These are phyloP conservation scores for Fraxinus latifolia DNA, from an alignment of 305 asterid species.

Conservation along the genomic window DNA sequence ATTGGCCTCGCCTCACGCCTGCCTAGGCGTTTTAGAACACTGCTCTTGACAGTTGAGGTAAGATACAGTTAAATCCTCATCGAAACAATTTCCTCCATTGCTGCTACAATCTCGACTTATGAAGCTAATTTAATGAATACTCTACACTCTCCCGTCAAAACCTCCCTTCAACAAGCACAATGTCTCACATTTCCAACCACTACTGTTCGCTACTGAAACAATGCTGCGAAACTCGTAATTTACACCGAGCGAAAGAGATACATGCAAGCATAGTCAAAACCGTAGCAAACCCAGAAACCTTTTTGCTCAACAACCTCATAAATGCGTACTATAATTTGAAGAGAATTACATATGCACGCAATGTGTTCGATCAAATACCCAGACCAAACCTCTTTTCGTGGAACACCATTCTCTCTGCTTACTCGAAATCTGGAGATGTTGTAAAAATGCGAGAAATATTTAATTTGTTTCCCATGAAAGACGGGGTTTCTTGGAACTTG, in stretches of 20 bases:
- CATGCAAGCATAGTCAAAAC: conserved; percentile 65
- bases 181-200: conserved; percentile 61
- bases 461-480: conserved; percentile 56
- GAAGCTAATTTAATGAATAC: neutral
- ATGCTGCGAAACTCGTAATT: conserved; percentile 55
- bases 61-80: neutral
- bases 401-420: conserved; percentile 77
- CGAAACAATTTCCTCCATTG: neutral
- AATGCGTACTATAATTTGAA: conserved; percentile 43
- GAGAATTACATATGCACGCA: conserved; percentile 47
- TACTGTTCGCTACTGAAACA: conserved; percentile 63
- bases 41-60: neutral
- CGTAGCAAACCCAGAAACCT: conserved; percentile 54
- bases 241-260: conserved; percentile 53
- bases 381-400: conserved; percentile 69
- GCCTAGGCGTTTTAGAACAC: no score
- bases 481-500: conserved; percentile 89
- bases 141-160: conserved; percentile 38
- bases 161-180: conserved; percentile 16
- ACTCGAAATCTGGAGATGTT: conserved; percentile 57
- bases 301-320: conserved; percentile 70
- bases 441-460: conserved; percentile 49
- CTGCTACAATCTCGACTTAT: neutral
- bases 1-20: no score
- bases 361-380: conserved; percentile 71